Evolutionary conservation across 371 early-diverging fungal genomes (phyloP).

Genomic region (Mortierella sp.): DNA sequence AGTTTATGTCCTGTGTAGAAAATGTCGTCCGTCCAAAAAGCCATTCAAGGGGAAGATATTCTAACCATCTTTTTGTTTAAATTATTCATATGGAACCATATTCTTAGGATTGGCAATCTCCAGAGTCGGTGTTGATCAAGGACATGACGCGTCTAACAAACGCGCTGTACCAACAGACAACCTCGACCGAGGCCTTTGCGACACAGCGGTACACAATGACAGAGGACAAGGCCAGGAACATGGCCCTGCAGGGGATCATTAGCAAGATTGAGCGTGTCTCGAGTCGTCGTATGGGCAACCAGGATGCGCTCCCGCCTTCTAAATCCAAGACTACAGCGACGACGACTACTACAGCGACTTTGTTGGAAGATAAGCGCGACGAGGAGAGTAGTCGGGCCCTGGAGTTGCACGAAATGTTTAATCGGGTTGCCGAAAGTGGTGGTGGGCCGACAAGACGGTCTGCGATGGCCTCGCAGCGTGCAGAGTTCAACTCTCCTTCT

Average conservation of each 20-base stretch:
- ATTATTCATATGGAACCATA: neutral
- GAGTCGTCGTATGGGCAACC: conserved; percentile 46
- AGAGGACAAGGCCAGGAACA: conserved; percentile 46
- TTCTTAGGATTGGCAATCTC: conserved; percentile 61
- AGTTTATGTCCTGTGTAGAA: neutral
- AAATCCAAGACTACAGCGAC: conserved; percentile 14
- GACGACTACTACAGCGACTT: conserved; percentile 3
- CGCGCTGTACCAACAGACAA: conserved; percentile 63
- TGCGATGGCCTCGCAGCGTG: conserved; percentile 47
- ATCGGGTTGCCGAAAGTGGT: conserved; percentile 27
- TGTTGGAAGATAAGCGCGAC: neutral
- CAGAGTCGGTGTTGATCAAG: conserved; percentile 59
- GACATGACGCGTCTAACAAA: conserved; percentile 66
- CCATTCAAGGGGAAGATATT: neutral
- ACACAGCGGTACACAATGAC: conserved; percentile 46
- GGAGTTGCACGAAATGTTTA: conserved; percentile 48
- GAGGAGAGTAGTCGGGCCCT: conserved; percentile 8
- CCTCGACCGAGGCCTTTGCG: conserved; percentile 37
- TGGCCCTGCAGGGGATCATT: conserved; percentile 52
- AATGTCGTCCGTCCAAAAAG: neutral
- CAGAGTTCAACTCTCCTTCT: conserved; percentile 28
- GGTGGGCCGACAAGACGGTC: conserved; percentile 41
- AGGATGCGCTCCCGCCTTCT: conserved; percentile 38
- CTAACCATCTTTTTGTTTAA: neutral
- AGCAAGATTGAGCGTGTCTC: conserved; percentile 54